phyloP scores from a whole-genome alignment of 257 asterid genomes.

The Paraleonurus japonicus region DNA sequence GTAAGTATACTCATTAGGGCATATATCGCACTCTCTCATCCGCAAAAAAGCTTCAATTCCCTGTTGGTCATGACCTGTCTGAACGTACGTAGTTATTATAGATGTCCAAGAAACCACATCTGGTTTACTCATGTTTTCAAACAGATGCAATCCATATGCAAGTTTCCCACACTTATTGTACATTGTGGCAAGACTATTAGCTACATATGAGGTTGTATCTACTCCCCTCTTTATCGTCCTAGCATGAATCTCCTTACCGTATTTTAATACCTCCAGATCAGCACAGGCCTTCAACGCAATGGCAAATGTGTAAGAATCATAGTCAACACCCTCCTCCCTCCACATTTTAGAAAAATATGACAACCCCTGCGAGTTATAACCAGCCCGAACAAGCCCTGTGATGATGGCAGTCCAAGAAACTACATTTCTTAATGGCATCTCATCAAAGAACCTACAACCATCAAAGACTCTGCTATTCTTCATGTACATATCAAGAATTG shows the following conservation, averaged over 20 bases:
- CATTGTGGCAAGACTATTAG: conserved; percentile 78
- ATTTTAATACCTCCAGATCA: conserved; percentile 48
- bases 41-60: conserved; percentile 57
- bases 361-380: conserved; percentile 53
- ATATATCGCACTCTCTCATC: conserved; percentile 54
- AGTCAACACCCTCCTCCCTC: conserved; percentile 58
- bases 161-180: conserved; percentile 79
- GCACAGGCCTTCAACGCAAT: conserved; percentile 92
- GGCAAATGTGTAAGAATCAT: conserved; percentile 74
- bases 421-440: conserved; percentile 81
- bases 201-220: conserved; percentile 63
- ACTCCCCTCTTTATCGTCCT: conserved; percentile 63
- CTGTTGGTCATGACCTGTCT: conserved; percentile 54
- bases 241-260: conserved; percentile 78
- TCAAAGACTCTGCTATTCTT: conserved; percentile 61
- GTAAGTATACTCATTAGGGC: conserved; percentile 77
- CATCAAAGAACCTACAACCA: conserved; percentile 63
- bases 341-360: conserved; percentile 65
- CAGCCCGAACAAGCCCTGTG: conserved; percentile 81
- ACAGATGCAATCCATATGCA: conserved; percentile 53
- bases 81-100: conserved; percentile 59
- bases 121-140: conserved; percentile 52
- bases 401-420: conserved; percentile 93
- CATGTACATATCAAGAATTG: conserved; percentile 80
- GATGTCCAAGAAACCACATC: conserved; percentile 96